Evolutionary conservation across 2,329 filamentous ascomycete genomes (phyloP).

Genomic region (Aureobasidium musti): DNA sequence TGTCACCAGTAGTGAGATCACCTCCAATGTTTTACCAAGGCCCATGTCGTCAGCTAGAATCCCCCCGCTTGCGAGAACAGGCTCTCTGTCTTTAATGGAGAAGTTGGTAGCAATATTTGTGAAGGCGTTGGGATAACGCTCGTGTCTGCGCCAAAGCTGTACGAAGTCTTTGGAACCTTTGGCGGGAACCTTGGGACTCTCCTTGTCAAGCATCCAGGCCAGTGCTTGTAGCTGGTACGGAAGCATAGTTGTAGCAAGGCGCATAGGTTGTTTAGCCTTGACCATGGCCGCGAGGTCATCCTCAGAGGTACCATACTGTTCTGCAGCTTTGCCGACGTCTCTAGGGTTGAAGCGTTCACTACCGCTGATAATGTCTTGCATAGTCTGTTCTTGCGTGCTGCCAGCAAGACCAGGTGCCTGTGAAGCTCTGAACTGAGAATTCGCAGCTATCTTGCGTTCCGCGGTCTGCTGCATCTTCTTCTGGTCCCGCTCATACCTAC

Average conservation of each 20-base stretch:
- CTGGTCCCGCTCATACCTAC: slow-evolving; percentile 43
- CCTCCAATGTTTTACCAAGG: slow-evolving; percentile 82
- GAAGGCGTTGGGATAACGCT: slow-evolving; percentile 50
- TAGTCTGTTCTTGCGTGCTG: slow-evolving; percentile 48
- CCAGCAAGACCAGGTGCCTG: slow-evolving; percentile 32
- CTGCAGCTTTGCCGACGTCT: slow-evolving; percentile 64
- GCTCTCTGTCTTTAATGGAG: slow-evolving; percentile 55
- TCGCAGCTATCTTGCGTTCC: slow-evolving; percentile 32
- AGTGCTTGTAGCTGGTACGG: slow-evolving; percentile 81
- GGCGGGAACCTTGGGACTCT: slow-evolving; percentile 66
- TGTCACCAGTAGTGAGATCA: slow-evolving; percentile 74
- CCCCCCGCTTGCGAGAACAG: slow-evolving; percentile 72
- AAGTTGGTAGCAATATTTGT: slow-evolving; percentile 73
- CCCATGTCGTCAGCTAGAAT: slow-evolving; percentile 94
- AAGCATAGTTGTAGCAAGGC: slow-evolving; percentile 67
- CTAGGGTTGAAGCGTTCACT: slow-evolving; percentile 70
- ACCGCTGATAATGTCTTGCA: slow-evolving; percentile 65
- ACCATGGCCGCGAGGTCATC: slow-evolving; percentile 70
- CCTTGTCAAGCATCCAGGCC: slow-evolving; percentile 77
- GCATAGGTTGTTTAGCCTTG: slow-evolving; percentile 66
- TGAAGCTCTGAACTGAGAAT: slow-evolving; percentile 31
- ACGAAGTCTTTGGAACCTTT: slow-evolving; percentile 62
- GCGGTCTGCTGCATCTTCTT: slow-evolving; percentile 40
- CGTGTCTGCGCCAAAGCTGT: slow-evolving; percentile 72
- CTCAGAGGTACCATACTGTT: slow-evolving; percentile 72